These are phyloP conservation scores for Apiospora sp. DNA, from an alignment of 2,329 filamentous ascomycete genomes.

Conservation along the genomic window DNA sequence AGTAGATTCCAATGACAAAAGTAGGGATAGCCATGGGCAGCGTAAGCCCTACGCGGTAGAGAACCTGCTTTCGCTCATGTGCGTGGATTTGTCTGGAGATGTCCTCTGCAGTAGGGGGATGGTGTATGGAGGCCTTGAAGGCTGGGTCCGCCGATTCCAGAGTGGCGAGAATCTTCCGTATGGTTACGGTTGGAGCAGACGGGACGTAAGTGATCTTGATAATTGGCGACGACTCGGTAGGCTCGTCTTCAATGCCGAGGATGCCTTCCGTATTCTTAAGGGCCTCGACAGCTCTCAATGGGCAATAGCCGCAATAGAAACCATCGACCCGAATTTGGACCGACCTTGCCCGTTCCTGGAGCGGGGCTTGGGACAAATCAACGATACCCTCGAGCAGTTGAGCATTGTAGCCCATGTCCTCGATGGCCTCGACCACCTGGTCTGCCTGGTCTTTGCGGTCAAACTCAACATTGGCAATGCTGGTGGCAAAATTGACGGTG, in stretches of 20 bases:
- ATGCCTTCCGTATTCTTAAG: slow-evolving; percentile 60
- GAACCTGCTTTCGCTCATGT: slow-evolving; percentile 72
- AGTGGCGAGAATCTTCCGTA: slow-evolving; percentile 74
- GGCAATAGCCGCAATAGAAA: slow-evolving; percentile 79
- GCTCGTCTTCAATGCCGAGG: slow-evolving; percentile 61
- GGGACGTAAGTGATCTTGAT: slow-evolving; percentile 77
- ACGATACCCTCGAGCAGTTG: slow-evolving; percentile 58
- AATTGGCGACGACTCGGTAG: slow-evolving; percentile 70
- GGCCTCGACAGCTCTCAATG: slow-evolving; percentile 62
- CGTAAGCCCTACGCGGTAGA: slow-evolving; percentile 76
- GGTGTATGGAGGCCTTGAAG: slow-evolving; percentile 75
- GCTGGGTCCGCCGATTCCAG: slow-evolving; percentile 72
- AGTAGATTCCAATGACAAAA: slow-evolving; percentile 87
- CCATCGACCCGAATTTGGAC: slow-evolving; percentile 74
- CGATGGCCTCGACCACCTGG: slow-evolving; percentile 61
- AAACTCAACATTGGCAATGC: slow-evolving; percentile 71
- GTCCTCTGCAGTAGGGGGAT: slow-evolving; percentile 85
- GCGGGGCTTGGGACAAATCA: slow-evolving; percentile 42
- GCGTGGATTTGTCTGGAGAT: slow-evolving; percentile 76
- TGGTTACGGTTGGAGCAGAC: slow-evolving; percentile 71
- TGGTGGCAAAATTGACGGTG: slow-evolving; percentile 70
- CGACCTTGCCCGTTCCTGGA: slow-evolving; percentile 50
- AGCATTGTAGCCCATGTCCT: slow-evolving; percentile 73
- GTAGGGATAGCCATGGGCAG: slow-evolving; percentile 78
- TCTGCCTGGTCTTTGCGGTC: slow-evolving; percentile 54